These are phyloP conservation scores for Fagus sylvatica DNA, from an alignment of 306 rosid genomes.

Conservation along the genomic window DNA sequence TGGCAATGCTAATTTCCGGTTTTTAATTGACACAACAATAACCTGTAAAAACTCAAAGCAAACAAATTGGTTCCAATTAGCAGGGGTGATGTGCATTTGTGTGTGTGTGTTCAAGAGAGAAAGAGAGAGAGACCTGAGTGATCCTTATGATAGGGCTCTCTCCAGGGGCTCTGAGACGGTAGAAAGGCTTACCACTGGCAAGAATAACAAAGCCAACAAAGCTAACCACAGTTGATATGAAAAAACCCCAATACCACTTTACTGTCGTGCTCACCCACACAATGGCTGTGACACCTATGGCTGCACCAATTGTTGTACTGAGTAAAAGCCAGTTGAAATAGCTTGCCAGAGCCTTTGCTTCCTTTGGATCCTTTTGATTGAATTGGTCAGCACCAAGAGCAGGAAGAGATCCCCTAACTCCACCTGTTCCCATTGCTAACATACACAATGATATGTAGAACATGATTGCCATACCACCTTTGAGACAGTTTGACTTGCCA, in stretches of 20 bases:
- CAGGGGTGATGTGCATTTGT: background rate
- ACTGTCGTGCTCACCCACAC: slow-evolving; percentile 59
- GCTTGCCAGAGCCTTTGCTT: slow-evolving; percentile 64
- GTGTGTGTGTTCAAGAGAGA: background rate
- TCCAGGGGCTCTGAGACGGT: slow-evolving; percentile 53
- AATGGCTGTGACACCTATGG: slow-evolving; percentile 60
- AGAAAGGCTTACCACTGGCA: slow-evolving; percentile 73
- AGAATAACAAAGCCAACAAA: slow-evolving; percentile 53
- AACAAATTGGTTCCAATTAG: background rate
- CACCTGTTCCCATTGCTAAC: slow-evolving; percentile 71
- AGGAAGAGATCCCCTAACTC: slow-evolving; percentile 73
- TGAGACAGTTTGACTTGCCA: slow-evolving; percentile 50
- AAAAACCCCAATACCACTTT: slow-evolving; percentile 77
- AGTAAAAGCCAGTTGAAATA: slow-evolving; percentile 68
- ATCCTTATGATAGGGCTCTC: slow-evolving; percentile 64
- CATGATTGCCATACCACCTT: slow-evolving; percentile 50
- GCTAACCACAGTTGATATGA: slow-evolving; percentile 50
- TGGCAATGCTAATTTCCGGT: slow-evolving; percentile 46
- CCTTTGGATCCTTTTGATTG: slow-evolving; percentile 49
- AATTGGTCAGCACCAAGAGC: slow-evolving; percentile 86
- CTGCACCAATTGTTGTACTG: slow-evolving; percentile 63
- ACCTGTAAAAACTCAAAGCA: slow-evolving; percentile 41
- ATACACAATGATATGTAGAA: slow-evolving; percentile 57
- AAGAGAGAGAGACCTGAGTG: slow-evolving; percentile 41
- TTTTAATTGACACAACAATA: slow-evolving; percentile 61